Evolutionary conservation across 495 filamentous ascomycete species (phyloP), one percentile per base, ranked within the genome.

Genomic region (Sordaria brevicollis): DNA sequence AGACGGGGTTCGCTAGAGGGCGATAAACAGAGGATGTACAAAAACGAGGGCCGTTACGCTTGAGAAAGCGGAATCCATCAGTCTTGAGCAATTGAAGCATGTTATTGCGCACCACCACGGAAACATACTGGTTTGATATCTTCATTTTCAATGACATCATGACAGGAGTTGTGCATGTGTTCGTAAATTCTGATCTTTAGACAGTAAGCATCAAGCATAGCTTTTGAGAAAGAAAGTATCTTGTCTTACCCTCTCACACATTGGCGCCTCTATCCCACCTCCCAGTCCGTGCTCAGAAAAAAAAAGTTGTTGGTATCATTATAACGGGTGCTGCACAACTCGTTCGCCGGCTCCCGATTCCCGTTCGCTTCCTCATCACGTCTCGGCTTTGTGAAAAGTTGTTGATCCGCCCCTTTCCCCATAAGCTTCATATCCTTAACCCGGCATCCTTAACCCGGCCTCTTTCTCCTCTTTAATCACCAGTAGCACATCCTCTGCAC

Each of bases 401-500:
- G 34, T 13, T 69, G 15, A 19, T 65, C 43, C 49, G 11, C 6
- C 7, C 67, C 4, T 29, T 29, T 15, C 4, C 36, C 3, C 13
- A 34, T 25, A 33, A 35, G 2, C 6, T 33, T 37, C 5, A 7
- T 13, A 10, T 10, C 21, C 34, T 34, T 35, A 17, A 29, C 11
- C 15, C n/a, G n/a, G 37, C 29, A 4, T n/a, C 49, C 39, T 25
- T 17, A 38, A 39, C 34, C 35, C 54, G 29, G 54, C 57, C 10
- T n/a, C 10, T 0, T 49, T 25, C 35, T 8, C n/a, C 34, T 69
- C 8, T 65, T 77, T 71, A 97, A 76, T 97, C 95, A 72, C 90
- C 90, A 35, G 92, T 95, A 35, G 92, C 87, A 79, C 95, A 99
- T 0, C 95, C 95, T 69, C 91, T 84, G 76, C 95, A 99, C 21